Conservation (phyloP, 495 filamentous ascomycete genomes). For the Lasiosphaeria ovina region DNA sequence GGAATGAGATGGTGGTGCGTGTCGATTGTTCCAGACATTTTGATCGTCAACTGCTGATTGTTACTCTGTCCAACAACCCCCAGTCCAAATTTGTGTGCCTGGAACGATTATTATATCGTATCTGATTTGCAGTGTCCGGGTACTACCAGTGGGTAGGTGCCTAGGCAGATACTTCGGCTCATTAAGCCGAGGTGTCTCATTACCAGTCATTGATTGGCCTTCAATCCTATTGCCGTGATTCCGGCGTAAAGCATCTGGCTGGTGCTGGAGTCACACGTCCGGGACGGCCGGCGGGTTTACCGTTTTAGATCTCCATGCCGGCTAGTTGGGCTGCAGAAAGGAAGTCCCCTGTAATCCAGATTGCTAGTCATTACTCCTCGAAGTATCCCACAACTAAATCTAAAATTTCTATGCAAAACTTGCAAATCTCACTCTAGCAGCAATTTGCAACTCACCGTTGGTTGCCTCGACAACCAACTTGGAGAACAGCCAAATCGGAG, state of each 20-base stretch:
- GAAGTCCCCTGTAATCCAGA: not conserved
- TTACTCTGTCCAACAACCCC: not conserved
- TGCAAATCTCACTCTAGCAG: not conserved
- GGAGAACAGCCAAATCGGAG: not conserved
- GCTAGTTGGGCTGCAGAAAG: not conserved
- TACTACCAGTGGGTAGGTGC: not conserved
- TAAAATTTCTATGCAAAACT: not conserved
- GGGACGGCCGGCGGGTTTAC: not conserved
- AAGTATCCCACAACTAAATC: not conserved
- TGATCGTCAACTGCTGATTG: not conserved
- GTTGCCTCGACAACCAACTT: too few relatives aligned
- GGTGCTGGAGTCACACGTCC: not conserved
- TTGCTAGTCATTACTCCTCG: too few relatives aligned
- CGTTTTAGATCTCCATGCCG: not conserved
- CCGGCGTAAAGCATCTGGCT: not conserved
- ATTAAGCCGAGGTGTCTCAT: not conserved
- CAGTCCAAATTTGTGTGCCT: not conserved
- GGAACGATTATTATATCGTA: not conserved
- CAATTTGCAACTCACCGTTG: not conserved
- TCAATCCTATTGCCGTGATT: too few relatives aligned
- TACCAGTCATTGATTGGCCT: not conserved
- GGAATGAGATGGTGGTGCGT: slow-evolving; percentile 4
- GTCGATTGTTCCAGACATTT: slow-evolving; percentile 6
- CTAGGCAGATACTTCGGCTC: not conserved
- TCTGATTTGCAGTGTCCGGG: not conserved